Evolutionary conservation across 257 asterid species (phyloP), one percentile per base, ranked within the genome.

Genomic region (Misopates orontium): DNA sequence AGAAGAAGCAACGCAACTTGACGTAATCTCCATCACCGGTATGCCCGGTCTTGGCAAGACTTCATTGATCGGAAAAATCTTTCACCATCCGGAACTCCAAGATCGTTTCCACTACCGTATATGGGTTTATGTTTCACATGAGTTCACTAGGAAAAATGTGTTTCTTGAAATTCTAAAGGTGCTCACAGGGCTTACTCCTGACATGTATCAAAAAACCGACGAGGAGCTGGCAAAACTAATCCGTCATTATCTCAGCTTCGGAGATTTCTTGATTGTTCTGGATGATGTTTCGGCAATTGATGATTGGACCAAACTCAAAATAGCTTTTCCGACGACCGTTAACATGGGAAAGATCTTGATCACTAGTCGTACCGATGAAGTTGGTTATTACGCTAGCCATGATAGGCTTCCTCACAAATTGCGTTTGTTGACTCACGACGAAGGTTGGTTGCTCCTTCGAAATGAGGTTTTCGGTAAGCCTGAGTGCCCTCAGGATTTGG

Each of bases 401-500:
- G 21, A 22, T 44, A 24, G 41, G 42, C 55, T 18, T 8, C 81
- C 80, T 19, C 84, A 75, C 64, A 41, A 23, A 14, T 25, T 82
- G 18, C 64, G 80, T 8, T 76, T 79, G 50, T 50, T 83, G 5
- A 62, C 10, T 0, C 41, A 10, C 3, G 45, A 69, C 1, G 86
- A 83, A 58, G 84, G 88, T 44, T 78, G 83, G 81, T 64, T 67
- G 53, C 73, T 86, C 19, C 82, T 84, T 11, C 77, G 65, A 68
- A 24, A 67, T n/a, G 79, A 82, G 65, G 86, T 78, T 9, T 79
- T 83, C 48, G 77, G 81, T 4, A 60, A 50, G 44, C 62, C 20
- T 1, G 66, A n/a, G 31, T 79, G 67, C 69, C 82, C 58, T 28
- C 5, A 0, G 1, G 79, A 66, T 18, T 25, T 77, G 70, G 25